phyloP scores from a whole-genome alignment of 129 eudicot genomes.

The Lactuca saligna region DNA sequence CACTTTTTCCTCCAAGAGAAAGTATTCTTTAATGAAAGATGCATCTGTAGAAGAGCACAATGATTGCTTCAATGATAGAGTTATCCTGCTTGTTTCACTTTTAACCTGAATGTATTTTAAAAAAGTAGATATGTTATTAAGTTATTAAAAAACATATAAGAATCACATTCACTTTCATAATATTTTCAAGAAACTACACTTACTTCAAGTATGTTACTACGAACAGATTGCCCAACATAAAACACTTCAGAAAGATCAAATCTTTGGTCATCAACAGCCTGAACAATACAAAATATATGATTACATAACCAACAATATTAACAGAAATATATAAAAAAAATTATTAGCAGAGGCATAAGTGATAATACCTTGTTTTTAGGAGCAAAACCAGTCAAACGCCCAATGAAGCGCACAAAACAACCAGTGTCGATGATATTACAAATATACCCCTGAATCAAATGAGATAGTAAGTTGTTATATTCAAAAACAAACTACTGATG shows the following conservation, averaged over 20 bases:
- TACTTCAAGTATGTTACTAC: constrained; percentile 80
- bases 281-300: constrained; percentile 9
- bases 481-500: not conserved
- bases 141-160: not conserved
- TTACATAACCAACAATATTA: not conserved
- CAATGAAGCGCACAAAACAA: constrained; percentile 88
- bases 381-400: constrained; percentile 91
- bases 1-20: constrained; percentile 81
- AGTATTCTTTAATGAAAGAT: constrained; percentile 81
- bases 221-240: constrained; percentile 85
- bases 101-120: constrained; percentile 47
- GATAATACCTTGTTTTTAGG: constrained; percentile 71
- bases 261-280: constrained; percentile 73
- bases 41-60: constrained; percentile 77
- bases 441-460: constrained; percentile 70
- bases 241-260: constrained; percentile 62
- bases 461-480: constrained; percentile 11
- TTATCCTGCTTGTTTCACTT: constrained; percentile 63
- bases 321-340: not conserved
- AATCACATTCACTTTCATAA: not conserved
- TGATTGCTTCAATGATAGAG: constrained; percentile 87
- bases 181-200: constrained; percentile 21
- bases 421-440: constrained; percentile 85
- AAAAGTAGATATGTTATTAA: constrained; percentile 2
- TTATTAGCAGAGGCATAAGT: not conserved